These are phyloP conservation scores for Entomortierella beljakovae DNA, from an alignment of 192 early-diverging fungal species.

Conservation along the genomic window DNA sequence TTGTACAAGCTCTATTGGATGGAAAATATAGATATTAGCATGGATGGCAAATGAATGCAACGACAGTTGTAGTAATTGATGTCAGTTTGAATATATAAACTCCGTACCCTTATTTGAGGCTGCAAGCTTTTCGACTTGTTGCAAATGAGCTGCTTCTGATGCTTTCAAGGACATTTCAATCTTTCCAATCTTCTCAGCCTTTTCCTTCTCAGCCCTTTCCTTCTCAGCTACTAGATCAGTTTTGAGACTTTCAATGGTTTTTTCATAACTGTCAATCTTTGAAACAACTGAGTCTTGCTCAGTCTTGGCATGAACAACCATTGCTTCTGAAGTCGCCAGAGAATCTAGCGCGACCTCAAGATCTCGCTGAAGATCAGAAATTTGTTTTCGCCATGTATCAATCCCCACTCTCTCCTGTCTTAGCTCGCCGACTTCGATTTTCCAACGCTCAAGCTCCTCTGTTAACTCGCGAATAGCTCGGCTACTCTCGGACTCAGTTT, in stretches of 20 bases:
- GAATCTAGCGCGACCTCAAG: slow-evolving; percentile 42
- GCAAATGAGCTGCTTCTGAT: not conserved
- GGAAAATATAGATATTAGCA: no score
- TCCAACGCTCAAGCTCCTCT: slow-evolving; percentile 44
- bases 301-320: slow-evolving; percentile 12
- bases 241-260: slow-evolving; percentile 10
- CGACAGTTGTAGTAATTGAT: not conserved
- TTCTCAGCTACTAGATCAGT: slow-evolving; percentile 14
- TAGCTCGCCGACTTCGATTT: slow-evolving; percentile 11
- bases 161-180: slow-evolving; percentile 4
- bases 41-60: no score
- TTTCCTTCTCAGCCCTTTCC: slow-evolving; percentile 9
- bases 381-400: slow-evolving; percentile 31
- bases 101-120: slow-evolving; percentile 26
- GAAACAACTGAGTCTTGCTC: slow-evolving; percentile 4
- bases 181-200: not conserved
- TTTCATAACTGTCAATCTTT: not conserved
- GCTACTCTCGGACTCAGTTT: not conserved
- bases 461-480: slow-evolving; percentile 13
- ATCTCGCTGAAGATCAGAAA: slow-evolving; percentile 41
- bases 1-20: slow-evolving; percentile 23
- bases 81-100: not conserved
- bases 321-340: slow-evolving; percentile 23
- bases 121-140: slow-evolving; percentile 9
- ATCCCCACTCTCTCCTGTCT: slow-evolving; percentile 9